phyloP scores from a whole-genome alignment of 179 eudicot genomes.

The Beta macrorhiza region DNA sequence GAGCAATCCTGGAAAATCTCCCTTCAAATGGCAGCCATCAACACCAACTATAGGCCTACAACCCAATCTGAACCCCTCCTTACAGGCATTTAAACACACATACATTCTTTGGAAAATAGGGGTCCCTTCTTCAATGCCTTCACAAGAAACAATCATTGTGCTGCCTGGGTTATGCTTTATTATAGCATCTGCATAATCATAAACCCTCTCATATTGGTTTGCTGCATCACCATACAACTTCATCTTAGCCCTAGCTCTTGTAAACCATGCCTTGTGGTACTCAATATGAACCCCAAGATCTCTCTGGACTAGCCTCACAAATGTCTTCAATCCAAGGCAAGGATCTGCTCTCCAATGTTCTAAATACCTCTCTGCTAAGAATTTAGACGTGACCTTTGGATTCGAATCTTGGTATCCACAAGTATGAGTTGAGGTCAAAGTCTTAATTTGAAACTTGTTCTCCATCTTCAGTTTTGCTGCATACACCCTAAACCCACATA shows the following conservation, averaged over 20 bases:
- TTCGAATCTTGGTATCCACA: background rate
- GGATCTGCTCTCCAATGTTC: background rate
- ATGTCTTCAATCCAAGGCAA: no score
- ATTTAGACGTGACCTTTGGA: background rate
- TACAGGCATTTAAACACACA: background rate
- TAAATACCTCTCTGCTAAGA: background rate
- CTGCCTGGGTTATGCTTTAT: background rate
- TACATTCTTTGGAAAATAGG: background rate
- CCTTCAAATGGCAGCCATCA: conserved; percentile 10
- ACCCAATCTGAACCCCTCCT: background rate
- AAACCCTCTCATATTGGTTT: background rate
- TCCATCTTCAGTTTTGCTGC: background rate
- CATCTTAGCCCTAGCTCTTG: background rate
- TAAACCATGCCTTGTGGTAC: background rate
- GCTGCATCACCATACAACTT: background rate
- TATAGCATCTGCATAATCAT: background rate
- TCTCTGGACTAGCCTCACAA: background rate
- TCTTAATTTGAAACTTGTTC: background rate
- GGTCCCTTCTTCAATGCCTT: background rate
- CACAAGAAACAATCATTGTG: background rate
- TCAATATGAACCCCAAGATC: background rate
- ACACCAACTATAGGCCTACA: conserved; percentile 8
- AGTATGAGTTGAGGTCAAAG: background rate
- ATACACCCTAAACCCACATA: background rate
- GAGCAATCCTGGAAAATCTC: background rate